Evolutionary conservation across 805 yeast genomes (phyloP), one percentile per base, ranked within the genome.

Genomic region (Hanseniaspora jakobsenii): DNA sequence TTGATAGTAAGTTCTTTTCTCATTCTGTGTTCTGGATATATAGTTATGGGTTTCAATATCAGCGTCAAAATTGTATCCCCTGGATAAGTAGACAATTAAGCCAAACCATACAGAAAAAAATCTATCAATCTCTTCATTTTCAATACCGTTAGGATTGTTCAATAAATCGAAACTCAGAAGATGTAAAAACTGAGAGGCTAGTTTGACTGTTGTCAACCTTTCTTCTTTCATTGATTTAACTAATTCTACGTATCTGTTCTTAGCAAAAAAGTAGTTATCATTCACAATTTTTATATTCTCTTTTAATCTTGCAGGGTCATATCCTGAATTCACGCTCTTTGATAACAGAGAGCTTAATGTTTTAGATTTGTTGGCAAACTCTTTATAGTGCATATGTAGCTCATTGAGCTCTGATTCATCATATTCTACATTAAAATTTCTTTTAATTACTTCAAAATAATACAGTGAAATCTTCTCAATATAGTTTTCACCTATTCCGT

Each of bases 41-140:
- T n/a, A n/a, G n/a, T 28, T 14, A 16, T 36, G 38, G 2, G 27
- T 22, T 9, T 4, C 9, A 10, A 23, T 38, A 23, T 41, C 45
- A 28, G 24, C 32, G 17, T 41, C 45, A 41, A 34, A 41, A 17
- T 24, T 16, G 22, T 34, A 24, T 10, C 27, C 45, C 9, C 22
- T 41, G 9, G 29, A 26, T 10, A 41, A 28, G 21, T 34, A 41
- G 19, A 32, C 14, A 4, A 41, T 41, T n/a, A 41, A 22, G 8
- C 38, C 38, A 41, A 41, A 41, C 45, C 45, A 41, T 12, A 41
- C 8, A 14, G 45, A 34, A 35, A 41, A 41, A 26, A 41, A 41
- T 18, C 24, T 34, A 23, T 41, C 45, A 35, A 27, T 41, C 2
- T 21, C 16, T 34, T 41, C 30, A 10, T 34, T 27, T 29, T 34